Evolutionary conservation across 2,329 filamentous ascomycete genomes (phyloP), one percentile per base, ranked within the genome.

Genomic region (Capronia epimyces): DNA sequence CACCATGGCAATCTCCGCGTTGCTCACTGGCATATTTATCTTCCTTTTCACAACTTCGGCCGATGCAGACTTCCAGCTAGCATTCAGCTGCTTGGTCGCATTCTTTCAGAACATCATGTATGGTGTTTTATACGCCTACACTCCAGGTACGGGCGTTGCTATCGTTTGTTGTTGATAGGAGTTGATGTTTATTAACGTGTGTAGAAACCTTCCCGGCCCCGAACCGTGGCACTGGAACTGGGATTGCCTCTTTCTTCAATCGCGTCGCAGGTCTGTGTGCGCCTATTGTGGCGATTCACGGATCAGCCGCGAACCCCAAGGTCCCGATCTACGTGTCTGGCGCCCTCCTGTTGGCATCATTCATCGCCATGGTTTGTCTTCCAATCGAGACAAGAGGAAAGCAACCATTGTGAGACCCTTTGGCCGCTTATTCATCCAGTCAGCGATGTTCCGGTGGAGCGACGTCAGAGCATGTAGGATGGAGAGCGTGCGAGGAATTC

Each of bases 251-350:
- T 2, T 83, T 80, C 1, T 81, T 82, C 46, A 91, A 90, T 63
- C 75, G 87, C 0, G 69, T 90, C 0, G 89, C 88, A 65, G 87
- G 87, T 1, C 84, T 91, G 57, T 87, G 90, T 81, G 85, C 86
- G 31, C 69, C 70, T 18, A 24, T 57, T 12, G 48, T 57, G 24
- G 55, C 39, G 22, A 55, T 57, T 69, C 10, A 71, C 73, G 66
- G 65, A 1, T 64, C 65, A 2, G 52, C 46, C 32, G 49, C 60
- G 1, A 69, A 69, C 53, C 66, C 71, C 2, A 68, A 71, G 46
- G 63, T 70, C 1, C 72, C 72, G 0, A 68, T 75, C 24, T 75
- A 73, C 55, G 70, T 70, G 3, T 68, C 70, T 3, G 72, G 70
- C 12, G 70, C 56, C 1, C 51, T 75, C 43, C 70, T 75, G 18